Base-by-base conservation (phyloP, 352 stramenopile genomes). In the Phytophthora podocarpi region DNA sequence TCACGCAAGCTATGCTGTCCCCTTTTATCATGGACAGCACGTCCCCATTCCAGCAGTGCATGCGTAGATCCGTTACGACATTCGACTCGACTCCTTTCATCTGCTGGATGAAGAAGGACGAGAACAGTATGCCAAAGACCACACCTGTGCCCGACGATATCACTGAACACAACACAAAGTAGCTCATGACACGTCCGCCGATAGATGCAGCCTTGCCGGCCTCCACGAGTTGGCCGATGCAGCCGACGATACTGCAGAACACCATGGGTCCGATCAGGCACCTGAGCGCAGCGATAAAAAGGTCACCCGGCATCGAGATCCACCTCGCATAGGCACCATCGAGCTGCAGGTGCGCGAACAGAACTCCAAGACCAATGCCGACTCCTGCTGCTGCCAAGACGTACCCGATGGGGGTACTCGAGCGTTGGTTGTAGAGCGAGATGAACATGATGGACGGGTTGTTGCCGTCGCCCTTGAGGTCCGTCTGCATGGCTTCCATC, bases 251-350 rank as follows among this genome's bases (percentile, higher is more conserved):
- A 26, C 69, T 86, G 73, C 78, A 88, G 42, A 88, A 87, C 5
- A 90, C 75, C 70, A 89, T 80, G n/a, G 81, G 81, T 12, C 80
- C 65, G 37, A 90, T 82, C 1, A 89, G 30, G 35, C 81, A 89
- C 59, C 77, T 84, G 52, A 88, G 72, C 8, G 81, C 78, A 6
- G 69, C 34, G 18, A 90, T 75, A 53, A 90, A 90, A 4, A 90
- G 56, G 9, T 87, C 64, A n/a, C 81, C 81, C 0, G 81, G 81
- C 24, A 90, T 53, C 10, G 69, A 70, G 62, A 90, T 70, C 78
- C 78, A 86, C 23, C 67, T 53, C 5, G 74, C 74, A 12, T 53
- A 63, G 20, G 52, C 56, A 3, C 31, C 36, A 28, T 64, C 56
- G 0, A 87, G 49, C 16, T 78, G 41, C 1, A 76, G 27, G 9